A percentile compares a stretch with the other conserved stretches of the same genome.
Conservation (phyloP, 139 green algal species). For the Picochlorum sp. region DNA sequence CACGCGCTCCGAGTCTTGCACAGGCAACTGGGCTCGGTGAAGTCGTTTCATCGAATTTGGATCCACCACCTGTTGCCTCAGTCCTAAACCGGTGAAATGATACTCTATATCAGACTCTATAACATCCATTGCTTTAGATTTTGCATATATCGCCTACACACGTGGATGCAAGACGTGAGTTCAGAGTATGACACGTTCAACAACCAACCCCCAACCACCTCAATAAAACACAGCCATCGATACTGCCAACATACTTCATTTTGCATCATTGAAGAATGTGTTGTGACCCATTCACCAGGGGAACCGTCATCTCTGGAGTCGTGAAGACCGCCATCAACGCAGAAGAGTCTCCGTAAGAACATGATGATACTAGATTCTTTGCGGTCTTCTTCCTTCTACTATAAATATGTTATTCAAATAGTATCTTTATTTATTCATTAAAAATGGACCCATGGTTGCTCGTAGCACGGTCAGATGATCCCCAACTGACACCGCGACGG, state of each 20-base stretch:
- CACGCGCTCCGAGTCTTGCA: slow-evolving; percentile 4
- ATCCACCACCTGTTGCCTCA: slow-evolving; percentile 1
- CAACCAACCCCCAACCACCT: neutral
- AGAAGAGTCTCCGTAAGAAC: neutral
- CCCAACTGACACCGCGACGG: slow-evolving; percentile 4
- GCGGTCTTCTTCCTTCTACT: too few relatives aligned
- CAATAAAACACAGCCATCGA: neutral
- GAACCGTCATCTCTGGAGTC: too few relatives aligned
- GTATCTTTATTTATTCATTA: too few relatives aligned
- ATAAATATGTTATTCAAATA: too few relatives aligned
- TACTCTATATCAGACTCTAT: slow-evolving; percentile 25
- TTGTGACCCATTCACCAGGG: neutral
- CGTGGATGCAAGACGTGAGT: neutral
- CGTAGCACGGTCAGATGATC: too few relatives aligned
- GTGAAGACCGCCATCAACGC: neutral
- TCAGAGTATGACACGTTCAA: neutral
- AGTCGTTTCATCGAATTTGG: slow-evolving; percentile 12
- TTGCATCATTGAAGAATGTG: neutral
- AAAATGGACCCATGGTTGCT: too few relatives aligned
- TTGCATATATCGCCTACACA: slow-evolving; percentile 6
- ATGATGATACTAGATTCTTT: neutral
- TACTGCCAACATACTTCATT: neutral
- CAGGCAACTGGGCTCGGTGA: slow-evolving; percentile 19
- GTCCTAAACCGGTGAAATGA: slow-evolving; percentile 1
- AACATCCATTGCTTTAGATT: slow-evolving; percentile 15